phyloP scores from a whole-genome alignment of 2,329 filamentous ascomycete species.

The Eurotiales sp. region DNA sequence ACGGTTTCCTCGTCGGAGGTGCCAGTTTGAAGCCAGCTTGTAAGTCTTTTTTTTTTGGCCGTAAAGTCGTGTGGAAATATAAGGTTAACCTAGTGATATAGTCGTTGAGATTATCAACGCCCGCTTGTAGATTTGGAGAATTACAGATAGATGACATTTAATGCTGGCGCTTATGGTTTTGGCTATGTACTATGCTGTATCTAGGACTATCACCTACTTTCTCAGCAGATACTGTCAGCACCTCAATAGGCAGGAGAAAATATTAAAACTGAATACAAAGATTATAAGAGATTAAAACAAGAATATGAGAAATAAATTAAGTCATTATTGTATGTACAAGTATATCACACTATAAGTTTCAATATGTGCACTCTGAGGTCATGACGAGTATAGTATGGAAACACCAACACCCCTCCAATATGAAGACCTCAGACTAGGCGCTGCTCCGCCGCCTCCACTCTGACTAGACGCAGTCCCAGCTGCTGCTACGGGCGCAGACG shows the following conservation, averaged over 20 bases:
- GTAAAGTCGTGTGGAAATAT: no score
- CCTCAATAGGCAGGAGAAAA: neutral
- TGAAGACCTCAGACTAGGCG: conserved; percentile 22
- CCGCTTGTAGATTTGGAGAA: conserved; percentile 43
- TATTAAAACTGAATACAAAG: conserved; percentile 3
- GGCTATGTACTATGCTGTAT: neutral
- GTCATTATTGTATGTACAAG: conserved; percentile 12
- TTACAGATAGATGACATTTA: neutral
- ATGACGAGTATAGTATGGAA: conserved; percentile 42
- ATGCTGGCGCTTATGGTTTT: neutral
- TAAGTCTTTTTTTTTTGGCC: conserved; percentile 47
- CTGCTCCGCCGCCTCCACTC: conserved; percentile 12
- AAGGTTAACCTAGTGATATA: conserved; percentile 21
- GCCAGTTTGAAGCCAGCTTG: conserved; percentile 95
- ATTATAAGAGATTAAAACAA: neutral
- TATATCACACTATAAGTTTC: neutral
- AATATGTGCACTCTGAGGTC: conserved; percentile 14
- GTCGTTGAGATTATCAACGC: conserved; percentile 69
- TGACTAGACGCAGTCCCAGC: conserved; percentile 10
- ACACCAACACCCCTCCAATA: conserved; percentile 42
- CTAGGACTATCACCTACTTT: neutral
- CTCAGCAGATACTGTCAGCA: neutral
- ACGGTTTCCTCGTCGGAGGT: conserved; percentile 95
- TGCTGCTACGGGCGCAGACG: conserved; percentile 11
- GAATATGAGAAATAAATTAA: neutral